Evolutionary conservation across 1,139 yeast species (phyloP).

Genomic region (Pichia sp.): DNA sequence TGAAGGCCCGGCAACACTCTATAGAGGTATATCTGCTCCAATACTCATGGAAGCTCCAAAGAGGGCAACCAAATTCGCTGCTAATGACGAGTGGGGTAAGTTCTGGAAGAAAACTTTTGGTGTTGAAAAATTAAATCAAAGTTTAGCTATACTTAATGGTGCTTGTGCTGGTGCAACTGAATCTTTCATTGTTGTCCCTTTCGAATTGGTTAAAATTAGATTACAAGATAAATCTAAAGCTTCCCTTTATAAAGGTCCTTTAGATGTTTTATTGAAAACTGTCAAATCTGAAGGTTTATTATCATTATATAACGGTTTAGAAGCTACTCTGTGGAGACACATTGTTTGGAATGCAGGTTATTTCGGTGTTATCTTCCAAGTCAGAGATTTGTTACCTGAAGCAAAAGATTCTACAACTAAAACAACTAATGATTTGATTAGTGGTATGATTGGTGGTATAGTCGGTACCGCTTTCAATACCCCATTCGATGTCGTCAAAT

Average conservation of each 20-base stretch:
- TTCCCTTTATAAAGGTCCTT: constrained; percentile 77
- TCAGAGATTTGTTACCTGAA: constrained; percentile 69
- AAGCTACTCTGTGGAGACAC: constrained; percentile 97
- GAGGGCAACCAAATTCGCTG: constrained; percentile 96
- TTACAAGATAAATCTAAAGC: constrained; percentile 79
- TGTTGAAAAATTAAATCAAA: constrained; percentile 63
- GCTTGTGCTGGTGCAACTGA: constrained; percentile 98
- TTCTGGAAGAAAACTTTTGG: constrained; percentile 71
- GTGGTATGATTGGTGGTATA: constrained; percentile 96
- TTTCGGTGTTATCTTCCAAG: constrained; percentile 90
- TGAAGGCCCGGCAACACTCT: constrained; percentile 80
- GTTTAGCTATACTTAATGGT: constrained; percentile 84
- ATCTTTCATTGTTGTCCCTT: constrained; percentile 93
- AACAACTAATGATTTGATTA: constrained; percentile 77
- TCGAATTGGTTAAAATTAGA: constrained; percentile 80
- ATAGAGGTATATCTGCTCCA: constrained; percentile 93
- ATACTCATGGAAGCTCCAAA: constrained; percentile 99
- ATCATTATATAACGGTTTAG: constrained; percentile 90
- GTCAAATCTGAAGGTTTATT: constrained; percentile 67
- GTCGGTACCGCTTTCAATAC: constrained; percentile 90
- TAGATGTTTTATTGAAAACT: constrained; percentile 72
- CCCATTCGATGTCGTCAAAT: constrained; percentile 96
- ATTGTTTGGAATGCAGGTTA: constrained; percentile 97
- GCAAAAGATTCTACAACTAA: constrained; percentile 64
- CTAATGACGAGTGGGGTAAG: constrained; percentile 95